A percentile compares a stretch with the other conserved stretches of the same genome.
Conservation (phyloP, 148 eudicot genomes). For the Linanthus parryae region DNA sequence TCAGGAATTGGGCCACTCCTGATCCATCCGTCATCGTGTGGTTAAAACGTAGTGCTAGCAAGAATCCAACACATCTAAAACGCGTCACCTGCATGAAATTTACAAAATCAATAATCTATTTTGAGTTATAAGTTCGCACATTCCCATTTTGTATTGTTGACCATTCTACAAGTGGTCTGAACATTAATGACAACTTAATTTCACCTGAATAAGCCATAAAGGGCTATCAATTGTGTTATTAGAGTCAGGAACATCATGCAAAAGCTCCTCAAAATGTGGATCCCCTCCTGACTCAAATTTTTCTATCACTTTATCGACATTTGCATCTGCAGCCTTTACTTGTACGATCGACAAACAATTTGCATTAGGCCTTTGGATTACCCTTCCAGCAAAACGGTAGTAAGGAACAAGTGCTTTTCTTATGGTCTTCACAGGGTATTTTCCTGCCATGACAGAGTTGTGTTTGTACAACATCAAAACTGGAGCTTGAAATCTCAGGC, state of each 20-base stretch:
- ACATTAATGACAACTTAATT: no score
- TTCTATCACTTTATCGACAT: slow-evolving; percentile 21
- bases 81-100: not conserved
- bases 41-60: no score
- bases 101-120: no score
- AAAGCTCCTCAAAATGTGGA: slow-evolving; percentile 23
- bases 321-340: slow-evolving; percentile 28
- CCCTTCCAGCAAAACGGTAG: slow-evolving; percentile 32
- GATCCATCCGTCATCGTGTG: not conserved
- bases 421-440: slow-evolving; percentile 15
- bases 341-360: slow-evolving; percentile 26
- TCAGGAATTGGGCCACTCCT: not conserved
- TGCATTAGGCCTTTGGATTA: slow-evolving; percentile 11
- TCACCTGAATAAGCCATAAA: slow-evolving; percentile 23
- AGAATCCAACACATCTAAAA: not conserved
- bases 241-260: slow-evolving; percentile 26
- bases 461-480: slow-evolving; percentile 12
- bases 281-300: slow-evolving; percentile 17
- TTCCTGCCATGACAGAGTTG: not conserved
- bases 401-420: slow-evolving; percentile 17
- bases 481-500: slow-evolving; percentile 22
- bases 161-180: no score
- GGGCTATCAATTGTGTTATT: slow-evolving; percentile 15
- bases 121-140: no score
- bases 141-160: no score